Conservation (phyloP, 345 rosid species). For the Populus euphratica region DNA sequence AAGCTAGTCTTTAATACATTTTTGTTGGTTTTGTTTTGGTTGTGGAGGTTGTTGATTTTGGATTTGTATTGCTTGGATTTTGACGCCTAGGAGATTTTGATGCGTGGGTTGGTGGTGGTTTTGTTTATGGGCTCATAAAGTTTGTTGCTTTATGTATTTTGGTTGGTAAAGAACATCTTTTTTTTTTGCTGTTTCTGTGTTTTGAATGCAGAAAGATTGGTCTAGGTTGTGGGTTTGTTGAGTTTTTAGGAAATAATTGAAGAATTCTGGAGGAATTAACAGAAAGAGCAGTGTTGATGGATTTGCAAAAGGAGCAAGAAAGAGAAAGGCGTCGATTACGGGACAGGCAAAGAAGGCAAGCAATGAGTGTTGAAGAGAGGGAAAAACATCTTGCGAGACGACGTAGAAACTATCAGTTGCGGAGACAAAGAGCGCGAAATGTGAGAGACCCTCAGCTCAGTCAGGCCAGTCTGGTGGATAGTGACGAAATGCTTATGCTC, state of each 20-base stretch:
- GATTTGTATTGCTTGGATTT: background rate
- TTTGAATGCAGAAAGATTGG: background rate
- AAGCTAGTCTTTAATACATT: background rate
- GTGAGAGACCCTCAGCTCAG: slow-evolving; percentile 34
- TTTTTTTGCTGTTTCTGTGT: background rate
- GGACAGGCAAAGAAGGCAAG: slow-evolving; percentile 82
- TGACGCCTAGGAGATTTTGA: background rate
- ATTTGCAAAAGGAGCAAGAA: slow-evolving; percentile 64
- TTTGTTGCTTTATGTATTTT: background rate
- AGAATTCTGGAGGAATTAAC: slow-evolving; percentile 34
- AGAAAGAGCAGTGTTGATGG: slow-evolving; percentile 39
- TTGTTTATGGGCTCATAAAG: background rate
- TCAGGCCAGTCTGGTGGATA: slow-evolving; percentile 8
- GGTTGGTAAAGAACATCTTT: background rate
- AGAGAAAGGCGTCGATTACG: slow-evolving; percentile 74
- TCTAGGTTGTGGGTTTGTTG: background rate
- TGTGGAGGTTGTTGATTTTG: background rate
- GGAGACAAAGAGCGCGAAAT: slow-evolving; percentile 64
- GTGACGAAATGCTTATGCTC: slow-evolving; percentile 15
- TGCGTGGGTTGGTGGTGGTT: background rate
- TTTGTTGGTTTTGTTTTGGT: background rate
- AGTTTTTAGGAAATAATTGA: background rate
- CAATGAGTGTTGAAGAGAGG: slow-evolving; percentile 83
- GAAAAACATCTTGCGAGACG: slow-evolving; percentile 90
- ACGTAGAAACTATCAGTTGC: slow-evolving; percentile 72